Percentiles rank a stretch among this genome's conserved stretches.
Conservation (phyloP, 2,329 filamentous ascomycete species). For the Penicillium sp. region DNA sequence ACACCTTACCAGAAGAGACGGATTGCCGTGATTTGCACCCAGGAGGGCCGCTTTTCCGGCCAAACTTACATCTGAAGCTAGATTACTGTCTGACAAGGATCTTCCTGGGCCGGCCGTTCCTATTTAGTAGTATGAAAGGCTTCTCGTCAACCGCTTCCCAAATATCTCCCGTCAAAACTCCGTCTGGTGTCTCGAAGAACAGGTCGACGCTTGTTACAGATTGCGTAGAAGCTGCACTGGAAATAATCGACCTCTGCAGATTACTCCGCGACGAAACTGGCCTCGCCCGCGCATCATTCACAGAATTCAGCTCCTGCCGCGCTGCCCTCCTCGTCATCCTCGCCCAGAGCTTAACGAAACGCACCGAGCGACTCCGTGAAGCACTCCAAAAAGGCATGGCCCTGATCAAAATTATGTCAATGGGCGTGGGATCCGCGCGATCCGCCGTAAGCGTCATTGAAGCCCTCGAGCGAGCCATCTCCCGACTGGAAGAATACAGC, state of each 20-base stretch:
- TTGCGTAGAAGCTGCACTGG: slow-evolving; percentile 59
- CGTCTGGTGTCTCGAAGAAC: slow-evolving; percentile 40
- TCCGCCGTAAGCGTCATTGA: slow-evolving; percentile 60
- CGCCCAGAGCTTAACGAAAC: slow-evolving; percentile 46
- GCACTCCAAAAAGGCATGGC: slow-evolving; percentile 56
- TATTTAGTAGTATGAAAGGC: slow-evolving; percentile 49
- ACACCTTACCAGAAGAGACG: slow-evolving; percentile 42
- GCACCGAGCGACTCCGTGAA: slow-evolving; percentile 50
- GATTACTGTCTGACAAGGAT: slow-evolving; percentile 60
- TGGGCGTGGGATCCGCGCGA: slow-evolving; percentile 58
- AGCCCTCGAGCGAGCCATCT: slow-evolving; percentile 55
- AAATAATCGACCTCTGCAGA: slow-evolving; percentile 57
- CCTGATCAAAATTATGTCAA: slow-evolving; percentile 59
- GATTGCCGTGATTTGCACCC: slow-evolving; percentile 50
- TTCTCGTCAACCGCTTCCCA: slow-evolving; percentile 29
- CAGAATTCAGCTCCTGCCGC: slow-evolving; percentile 61
- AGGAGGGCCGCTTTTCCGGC: slow-evolving; percentile 49
- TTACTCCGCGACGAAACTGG: slow-evolving; percentile 57
- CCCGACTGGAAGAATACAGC: slow-evolving; percentile 52
- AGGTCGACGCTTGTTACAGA: slow-evolving; percentile 53
- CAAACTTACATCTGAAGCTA: slow-evolving; percentile 57
- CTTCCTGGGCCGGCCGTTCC: slow-evolving; percentile 60
- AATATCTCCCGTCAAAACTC: slow-evolving; percentile 31
- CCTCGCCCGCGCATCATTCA: slow-evolving; percentile 60
- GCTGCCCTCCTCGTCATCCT: slow-evolving; percentile 57